Percentiles rank a stretch among this genome's conserved stretches.
Evolutionary conservation across 2,329 filamentous ascomycete genomes (phyloP).

Genomic region (Fusarium heterosporum): DNA sequence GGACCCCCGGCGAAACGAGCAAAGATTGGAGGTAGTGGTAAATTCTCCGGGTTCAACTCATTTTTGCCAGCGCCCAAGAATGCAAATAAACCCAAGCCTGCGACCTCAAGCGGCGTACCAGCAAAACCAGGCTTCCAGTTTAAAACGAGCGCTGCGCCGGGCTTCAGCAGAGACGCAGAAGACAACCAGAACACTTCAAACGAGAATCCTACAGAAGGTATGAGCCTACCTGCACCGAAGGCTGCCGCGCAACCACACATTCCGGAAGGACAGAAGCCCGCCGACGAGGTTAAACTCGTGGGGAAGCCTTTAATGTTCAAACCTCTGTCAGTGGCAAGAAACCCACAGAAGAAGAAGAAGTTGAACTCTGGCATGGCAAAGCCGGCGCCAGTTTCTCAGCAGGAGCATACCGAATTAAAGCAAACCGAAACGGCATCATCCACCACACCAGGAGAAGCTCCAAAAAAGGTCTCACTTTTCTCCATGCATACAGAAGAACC

Average conservation of each 20-base stretch:
- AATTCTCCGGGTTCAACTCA: conserved; percentile 85
- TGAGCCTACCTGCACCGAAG: conserved; percentile 58
- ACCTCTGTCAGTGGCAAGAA: conserved; percentile 85
- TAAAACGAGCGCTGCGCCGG: conserved; percentile 85
- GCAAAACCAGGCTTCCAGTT: conserved; percentile 66
- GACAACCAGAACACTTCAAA: conserved; percentile 39
- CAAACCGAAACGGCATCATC: conserved; percentile 36
- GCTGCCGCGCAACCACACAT: conserved; percentile 60
- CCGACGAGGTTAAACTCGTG: conserved; percentile 74
- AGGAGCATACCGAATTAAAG: conserved; percentile 23
- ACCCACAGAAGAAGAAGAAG: conserved; percentile 75
- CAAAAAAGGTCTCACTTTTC: conserved; percentile 75
- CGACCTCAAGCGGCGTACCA: conserved; percentile 40
- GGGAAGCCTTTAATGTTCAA: conserved; percentile 90
- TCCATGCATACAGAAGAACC: conserved; percentile 65
- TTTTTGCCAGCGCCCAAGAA: conserved; percentile 88
- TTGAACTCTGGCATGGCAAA: conserved; percentile 41
- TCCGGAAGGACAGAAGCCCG: conserved; percentile 67
- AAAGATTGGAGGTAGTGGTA: conserved; percentile 66
- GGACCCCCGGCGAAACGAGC: conserved; percentile 76
- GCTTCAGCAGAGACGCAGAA: conserved; percentile 74
- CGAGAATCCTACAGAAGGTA: conserved; percentile 34
- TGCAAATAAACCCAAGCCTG: conserved; percentile 50
- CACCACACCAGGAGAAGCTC: conserved; percentile 40
- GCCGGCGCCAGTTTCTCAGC: conserved; percentile 14